Evolutionary conservation across 805 yeast species (phyloP), one percentile per base, ranked within the genome.

Genomic region (Pichia nanzhaoensis): DNA sequence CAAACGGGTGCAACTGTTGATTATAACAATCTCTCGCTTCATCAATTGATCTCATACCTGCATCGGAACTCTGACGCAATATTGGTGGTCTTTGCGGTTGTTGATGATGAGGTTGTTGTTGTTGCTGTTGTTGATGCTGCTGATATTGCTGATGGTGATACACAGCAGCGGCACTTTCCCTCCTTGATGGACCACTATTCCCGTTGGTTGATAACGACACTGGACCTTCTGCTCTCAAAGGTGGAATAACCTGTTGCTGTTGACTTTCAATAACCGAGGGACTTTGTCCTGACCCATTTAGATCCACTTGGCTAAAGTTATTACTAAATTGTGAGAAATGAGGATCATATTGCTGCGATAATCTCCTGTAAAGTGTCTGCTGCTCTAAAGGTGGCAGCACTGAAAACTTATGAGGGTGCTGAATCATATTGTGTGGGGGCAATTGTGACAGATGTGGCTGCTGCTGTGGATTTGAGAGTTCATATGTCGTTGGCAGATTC

Each of bases 91-190:
- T 21, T 13, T 12, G 13, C 37, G 6, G 33, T 14, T 13, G 33
- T 13, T 6, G n/a, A 12, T n/a, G 16, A 8, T 7, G 19, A 17
- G n/a, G 18, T 39, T 33, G 36, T 3, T 39, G 16, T 32, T 32
- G 30, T 19, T 7, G 14, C 16, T 14, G 4, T 14, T 12, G 14
- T 40, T 22, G 19, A 18, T 39, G 8, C n/a, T 22, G 17, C 16
- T 30, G 14, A 14, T 30, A 5, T 30, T 34, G 21, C 28, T 39
- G 5, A 2, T 42, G 58, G 48, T 47, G 55, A 5, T 50, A 59
- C 4, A 51, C 52, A 5, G 60, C 54, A 16, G 66, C 66, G 31
- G 59, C 59, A 8, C 65, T 61, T 38, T 60, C 64, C 43, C 66
- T 51, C 52, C 66, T 52, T 30, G 49, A 54, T 3, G 46, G 18